phyloP scores from a whole-genome alignment of 2,329 filamentous ascomycete genomes.

The Pezicula radicicola region DNA sequence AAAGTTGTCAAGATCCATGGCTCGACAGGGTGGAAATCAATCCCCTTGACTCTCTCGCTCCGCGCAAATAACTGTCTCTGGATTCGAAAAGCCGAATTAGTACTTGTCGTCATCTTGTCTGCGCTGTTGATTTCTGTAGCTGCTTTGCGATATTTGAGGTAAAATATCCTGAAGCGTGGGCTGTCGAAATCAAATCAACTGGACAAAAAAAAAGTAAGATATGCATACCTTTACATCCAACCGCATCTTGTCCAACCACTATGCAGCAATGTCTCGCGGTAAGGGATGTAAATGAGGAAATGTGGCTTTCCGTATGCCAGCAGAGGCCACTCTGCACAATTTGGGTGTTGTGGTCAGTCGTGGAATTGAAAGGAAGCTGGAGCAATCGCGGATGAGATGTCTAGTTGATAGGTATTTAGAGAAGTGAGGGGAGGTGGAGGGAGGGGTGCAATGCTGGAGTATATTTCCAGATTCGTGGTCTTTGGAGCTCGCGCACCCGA shows the following conservation, averaged over 20 bases:
- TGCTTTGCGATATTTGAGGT: neutral
- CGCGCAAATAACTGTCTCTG: conserved; percentile 82
- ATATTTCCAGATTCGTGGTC: conserved; percentile 18
- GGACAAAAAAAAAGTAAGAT: conserved; percentile 13
- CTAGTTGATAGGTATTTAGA: neutral
- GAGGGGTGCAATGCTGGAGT: neutral
- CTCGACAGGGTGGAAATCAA: conserved; percentile 96
- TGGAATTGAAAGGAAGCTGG: neutral
- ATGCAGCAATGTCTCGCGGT: conserved; percentile 9
- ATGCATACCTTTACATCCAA: conserved; percentile 54
- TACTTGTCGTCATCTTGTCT: conserved; percentile 15
- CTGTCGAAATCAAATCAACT: neutral
- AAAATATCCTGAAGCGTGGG: neutral
- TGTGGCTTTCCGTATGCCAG: conserved; percentile 19
- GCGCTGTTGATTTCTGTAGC: conserved; percentile 14
- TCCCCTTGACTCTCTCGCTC: conserved; percentile 93
- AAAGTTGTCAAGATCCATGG: conserved; percentile 96
- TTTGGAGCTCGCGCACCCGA: conserved; percentile 5
- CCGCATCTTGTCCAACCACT: conserved; percentile 42
- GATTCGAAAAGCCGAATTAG: conserved; percentile 35
- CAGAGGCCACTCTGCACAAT: conserved; percentile 11
- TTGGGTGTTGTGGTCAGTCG: conserved; percentile 10
- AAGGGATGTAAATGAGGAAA: conserved; percentile 13
- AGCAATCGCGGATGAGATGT: neutral
- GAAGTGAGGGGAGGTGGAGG: neutral